Base-by-base conservation (phyloP, 148 eudicot species). In the Arctostaphylos glauca region DNA sequence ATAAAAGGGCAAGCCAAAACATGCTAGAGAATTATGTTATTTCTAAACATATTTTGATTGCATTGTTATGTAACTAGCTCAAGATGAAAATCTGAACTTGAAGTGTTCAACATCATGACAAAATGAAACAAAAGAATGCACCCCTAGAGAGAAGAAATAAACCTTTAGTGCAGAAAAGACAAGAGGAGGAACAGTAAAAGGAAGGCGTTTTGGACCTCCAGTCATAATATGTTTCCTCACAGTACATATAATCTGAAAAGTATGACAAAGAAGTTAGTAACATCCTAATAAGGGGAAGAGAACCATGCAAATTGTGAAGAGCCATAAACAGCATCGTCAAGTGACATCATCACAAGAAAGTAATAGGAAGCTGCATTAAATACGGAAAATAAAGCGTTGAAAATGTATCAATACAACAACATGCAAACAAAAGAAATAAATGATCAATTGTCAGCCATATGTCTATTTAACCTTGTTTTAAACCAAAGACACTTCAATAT, bases 151-250 rank as follows among this genome's bases (percentile, higher is more conserved):
- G 74, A 55, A 68, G 76, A 66, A 77, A 79, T 85, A 76, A 86
- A 97, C 99, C 99, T 94, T 90, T 44, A 97, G 94, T 21, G 97
- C 90, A 80, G 98, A 93, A 82, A 93, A 92, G 80, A 93, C 94
- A 60, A 94, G 91, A 64, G 99, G 91, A 44, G 99, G 98, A 84
- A 93, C 92, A 82, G 98, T 97, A 83, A 93, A 94, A 85, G 99
- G 94, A 47, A 96, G 85, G 53, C 99, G 92, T 72, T 86, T 92
- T 31, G 94, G 91, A 81, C 99, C 99, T 87, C 99, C 99, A 85
- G 84, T 82, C 92, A 90, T 88, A 78, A 94, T 93, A 89, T 97
- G 96, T 82, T 89, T 90, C 88, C 89, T 88, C 86, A 97, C 94
- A 55, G 94, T 92, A 85, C 87, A 89, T 85, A 97, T 91, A 84